These are phyloP conservation scores for Fusarium agapanthi DNA, from an alignment of 2,329 filamentous ascomycete species.

Conservation along the genomic window DNA sequence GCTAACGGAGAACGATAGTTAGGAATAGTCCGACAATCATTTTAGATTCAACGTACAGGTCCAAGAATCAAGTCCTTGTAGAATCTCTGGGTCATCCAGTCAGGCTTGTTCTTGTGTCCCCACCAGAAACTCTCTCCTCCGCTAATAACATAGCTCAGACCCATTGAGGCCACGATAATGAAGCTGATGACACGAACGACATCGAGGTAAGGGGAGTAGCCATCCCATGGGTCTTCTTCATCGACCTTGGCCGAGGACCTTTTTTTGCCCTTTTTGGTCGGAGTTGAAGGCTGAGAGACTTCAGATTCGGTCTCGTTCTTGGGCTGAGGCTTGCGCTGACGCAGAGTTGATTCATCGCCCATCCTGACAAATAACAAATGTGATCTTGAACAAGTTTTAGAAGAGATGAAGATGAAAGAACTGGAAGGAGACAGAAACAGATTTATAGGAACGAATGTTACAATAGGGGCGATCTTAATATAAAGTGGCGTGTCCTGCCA, in stretches of 20 bases:
- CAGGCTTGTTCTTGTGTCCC: constrained; percentile 67
- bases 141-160: constrained; percentile 80
- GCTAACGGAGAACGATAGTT: constrained; percentile 46
- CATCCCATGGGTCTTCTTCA: constrained; percentile 61
- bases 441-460: constrained; percentile 11
- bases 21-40: not conserved
- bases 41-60: constrained; percentile 33
- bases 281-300: constrained; percentile 39
- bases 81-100: constrained; percentile 66
- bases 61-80: constrained; percentile 57
- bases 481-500: constrained; percentile 33
- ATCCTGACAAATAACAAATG: constrained; percentile 37
- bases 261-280: constrained; percentile 35
- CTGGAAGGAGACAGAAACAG: not conserved
- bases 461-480: constrained; percentile 20
- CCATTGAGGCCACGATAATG: constrained; percentile 70
- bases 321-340: constrained; percentile 54
- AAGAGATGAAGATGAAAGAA: not conserved
- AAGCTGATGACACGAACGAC: constrained; percentile 75
- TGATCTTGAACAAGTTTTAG: not conserved
- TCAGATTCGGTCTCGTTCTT: constrained; percentile 27
- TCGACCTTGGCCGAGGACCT: constrained; percentile 35
- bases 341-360: constrained; percentile 53
- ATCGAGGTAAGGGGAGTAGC: constrained; percentile 66
- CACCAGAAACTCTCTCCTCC: constrained; percentile 75